Conservation (phyloP, 768 basidiomycete species). For the Ephemerocybe angulata region DNA sequence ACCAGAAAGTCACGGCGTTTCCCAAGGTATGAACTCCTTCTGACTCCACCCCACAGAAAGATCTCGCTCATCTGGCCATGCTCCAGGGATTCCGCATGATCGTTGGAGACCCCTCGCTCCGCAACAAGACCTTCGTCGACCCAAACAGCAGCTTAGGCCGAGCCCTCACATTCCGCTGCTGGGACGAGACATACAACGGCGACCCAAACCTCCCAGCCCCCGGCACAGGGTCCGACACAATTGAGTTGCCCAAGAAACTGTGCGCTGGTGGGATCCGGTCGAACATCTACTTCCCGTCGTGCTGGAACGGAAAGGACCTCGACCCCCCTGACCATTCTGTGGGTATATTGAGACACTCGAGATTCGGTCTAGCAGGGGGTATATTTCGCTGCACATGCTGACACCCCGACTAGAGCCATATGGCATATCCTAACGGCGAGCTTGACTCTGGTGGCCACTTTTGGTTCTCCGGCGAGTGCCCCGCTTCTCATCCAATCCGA, state of each 20-base stretch:
- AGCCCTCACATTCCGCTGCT: background rate
- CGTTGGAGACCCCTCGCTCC: background rate
- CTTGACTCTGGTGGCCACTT: background rate
- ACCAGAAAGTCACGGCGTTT: background rate
- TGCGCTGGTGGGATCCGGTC: background rate
- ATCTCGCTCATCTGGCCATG: background rate
- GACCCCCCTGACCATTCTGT: background rate
- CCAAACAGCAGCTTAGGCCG: no score
- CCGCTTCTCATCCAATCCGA: background rate
- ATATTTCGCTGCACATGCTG: background rate
- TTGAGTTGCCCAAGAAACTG: background rate
- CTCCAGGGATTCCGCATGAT: slow-evolving; percentile 6
- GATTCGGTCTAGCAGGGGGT: no score
- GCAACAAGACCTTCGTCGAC: background rate
- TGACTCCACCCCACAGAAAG: background rate
- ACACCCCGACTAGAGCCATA: background rate
- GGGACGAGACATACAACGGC: background rate
- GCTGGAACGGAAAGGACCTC: background rate
- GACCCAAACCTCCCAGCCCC: background rate
- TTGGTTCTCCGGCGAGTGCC: background rate
- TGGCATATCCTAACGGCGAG: background rate
- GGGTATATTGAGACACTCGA: background rate
- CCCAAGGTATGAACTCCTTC: background rate
- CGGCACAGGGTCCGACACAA: background rate
- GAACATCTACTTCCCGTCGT: no score